Conservation (phyloP, 1,284 basidiomycete genomes). For the Sporisorium exsertum region DNA sequence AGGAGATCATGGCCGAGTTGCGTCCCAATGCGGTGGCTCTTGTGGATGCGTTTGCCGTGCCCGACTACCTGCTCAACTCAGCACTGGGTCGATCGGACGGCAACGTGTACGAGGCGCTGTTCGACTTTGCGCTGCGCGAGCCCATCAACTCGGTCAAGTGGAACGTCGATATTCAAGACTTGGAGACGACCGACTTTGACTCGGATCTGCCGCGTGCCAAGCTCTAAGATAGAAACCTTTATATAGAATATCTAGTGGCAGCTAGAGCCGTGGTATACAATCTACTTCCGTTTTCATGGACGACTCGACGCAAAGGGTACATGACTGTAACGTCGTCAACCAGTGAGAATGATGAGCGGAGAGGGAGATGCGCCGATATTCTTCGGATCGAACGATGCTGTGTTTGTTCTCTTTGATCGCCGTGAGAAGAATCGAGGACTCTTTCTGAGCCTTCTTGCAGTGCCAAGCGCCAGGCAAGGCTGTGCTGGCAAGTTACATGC, state of each 20-base stretch:
- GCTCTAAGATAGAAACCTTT: constrained; percentile 19
- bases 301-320: background rate
- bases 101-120: constrained; percentile 66
- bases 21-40: constrained; percentile 68
- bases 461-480: background rate
- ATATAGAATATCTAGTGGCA: background rate
- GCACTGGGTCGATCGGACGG: constrained; percentile 69
- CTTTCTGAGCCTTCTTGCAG: background rate
- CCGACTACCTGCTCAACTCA: constrained; percentile 70
- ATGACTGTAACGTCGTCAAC: background rate
- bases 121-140: constrained; percentile 63
- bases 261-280: background rate
- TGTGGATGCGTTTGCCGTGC: constrained; percentile 67
- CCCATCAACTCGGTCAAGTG: constrained; percentile 63
- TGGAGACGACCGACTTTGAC: constrained; percentile 57
- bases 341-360: background rate
- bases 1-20: constrained; percentile 67
- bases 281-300: background rate
- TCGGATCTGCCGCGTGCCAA: constrained; percentile 51
- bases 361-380: too few species aligned
- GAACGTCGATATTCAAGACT: constrained; percentile 67
- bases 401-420: background rate
- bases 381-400: background rate
- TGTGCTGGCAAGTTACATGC: background rate
- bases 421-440: background rate